Evolutionary conservation across 2,329 filamentous ascomycete species (phyloP).

Genomic region (Pseudohalonectria lignicola): DNA sequence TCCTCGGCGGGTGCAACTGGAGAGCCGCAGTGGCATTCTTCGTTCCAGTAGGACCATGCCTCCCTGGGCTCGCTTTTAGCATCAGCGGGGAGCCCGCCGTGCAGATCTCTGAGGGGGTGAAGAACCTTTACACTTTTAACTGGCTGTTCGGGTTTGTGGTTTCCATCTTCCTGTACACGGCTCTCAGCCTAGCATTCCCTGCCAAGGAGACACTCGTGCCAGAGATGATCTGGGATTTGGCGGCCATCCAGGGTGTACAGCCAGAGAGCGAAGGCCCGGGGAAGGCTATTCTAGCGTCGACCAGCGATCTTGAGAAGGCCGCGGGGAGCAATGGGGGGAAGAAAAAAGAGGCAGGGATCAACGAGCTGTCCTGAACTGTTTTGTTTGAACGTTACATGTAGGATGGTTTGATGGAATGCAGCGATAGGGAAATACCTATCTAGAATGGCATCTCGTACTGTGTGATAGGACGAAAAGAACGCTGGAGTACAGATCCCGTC

Average conservation of each 20-base stretch:
- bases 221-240: constrained; percentile 24
- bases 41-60: constrained; percentile 15
- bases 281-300: too few species aligned
- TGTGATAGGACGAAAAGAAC: too few species aligned
- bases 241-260: constrained; percentile 13
- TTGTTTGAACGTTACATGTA: too few species aligned
- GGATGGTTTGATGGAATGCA: too few species aligned
- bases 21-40: constrained; percentile 12
- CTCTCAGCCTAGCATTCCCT: constrained; percentile 35
- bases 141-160: constrained; percentile 52
- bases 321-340: too few species aligned
- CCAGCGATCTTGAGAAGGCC: too few species aligned
- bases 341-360: too few species aligned
- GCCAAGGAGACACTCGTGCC: constrained; percentile 34
- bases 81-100: constrained; percentile 8
- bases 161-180: constrained; percentile 44
- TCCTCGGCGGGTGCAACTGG: constrained; percentile 13
- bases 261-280: too few species aligned
- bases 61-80: constrained; percentile 18
- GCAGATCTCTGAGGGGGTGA: constrained; percentile 25
- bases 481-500: too few species aligned
- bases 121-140: constrained; percentile 51
- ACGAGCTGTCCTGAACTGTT: too few species aligned
- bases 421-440: too few species aligned
- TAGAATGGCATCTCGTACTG: too few species aligned